phyloP scores from a whole-genome alignment of 179 eudicot genomes.

The Spergularia azorica region DNA sequence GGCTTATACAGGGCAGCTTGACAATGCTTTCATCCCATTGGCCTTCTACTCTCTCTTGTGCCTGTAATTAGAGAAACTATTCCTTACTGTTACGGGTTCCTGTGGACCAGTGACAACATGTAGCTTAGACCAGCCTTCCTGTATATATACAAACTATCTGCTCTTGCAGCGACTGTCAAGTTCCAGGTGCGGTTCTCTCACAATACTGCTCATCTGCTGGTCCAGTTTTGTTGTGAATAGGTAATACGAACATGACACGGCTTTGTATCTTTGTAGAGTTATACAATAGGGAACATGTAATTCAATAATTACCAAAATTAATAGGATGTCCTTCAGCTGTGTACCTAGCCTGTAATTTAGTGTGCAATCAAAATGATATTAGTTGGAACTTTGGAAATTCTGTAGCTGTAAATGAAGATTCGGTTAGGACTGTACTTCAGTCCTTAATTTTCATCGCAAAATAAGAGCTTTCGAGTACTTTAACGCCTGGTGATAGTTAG shows the following conservation, averaged over 20 bases:
- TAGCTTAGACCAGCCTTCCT: neutral
- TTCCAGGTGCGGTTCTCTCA: neutral
- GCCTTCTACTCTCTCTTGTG: conserved; percentile 91
- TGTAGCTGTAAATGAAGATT: neutral
- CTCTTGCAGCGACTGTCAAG: neutral
- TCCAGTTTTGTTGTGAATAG: neutral
- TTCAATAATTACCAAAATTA: neutral
- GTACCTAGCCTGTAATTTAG: conserved; percentile 1
- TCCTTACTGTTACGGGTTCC: neutral
- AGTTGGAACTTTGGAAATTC: neutral
- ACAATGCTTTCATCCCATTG: conserved; percentile 97
- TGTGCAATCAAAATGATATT: neutral
- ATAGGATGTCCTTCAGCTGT: conserved; percentile 12
- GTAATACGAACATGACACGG: neutral
- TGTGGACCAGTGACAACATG: conserved; percentile 3
- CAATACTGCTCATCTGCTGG: neutral
- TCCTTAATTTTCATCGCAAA: too few species aligned
- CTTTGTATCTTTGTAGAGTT: neutral
- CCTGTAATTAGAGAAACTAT: conserved; percentile 25
- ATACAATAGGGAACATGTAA: neutral
- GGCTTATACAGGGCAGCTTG: conserved; percentile 97
- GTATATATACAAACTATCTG: conserved; percentile 6
- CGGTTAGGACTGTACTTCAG: neutral
- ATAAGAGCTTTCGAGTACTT: neutral
- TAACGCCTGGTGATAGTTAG: neutral